phyloP scores from a whole-genome alignment of 2,329 filamentous ascomycete species.

The Fusarium fracticaudum region DNA sequence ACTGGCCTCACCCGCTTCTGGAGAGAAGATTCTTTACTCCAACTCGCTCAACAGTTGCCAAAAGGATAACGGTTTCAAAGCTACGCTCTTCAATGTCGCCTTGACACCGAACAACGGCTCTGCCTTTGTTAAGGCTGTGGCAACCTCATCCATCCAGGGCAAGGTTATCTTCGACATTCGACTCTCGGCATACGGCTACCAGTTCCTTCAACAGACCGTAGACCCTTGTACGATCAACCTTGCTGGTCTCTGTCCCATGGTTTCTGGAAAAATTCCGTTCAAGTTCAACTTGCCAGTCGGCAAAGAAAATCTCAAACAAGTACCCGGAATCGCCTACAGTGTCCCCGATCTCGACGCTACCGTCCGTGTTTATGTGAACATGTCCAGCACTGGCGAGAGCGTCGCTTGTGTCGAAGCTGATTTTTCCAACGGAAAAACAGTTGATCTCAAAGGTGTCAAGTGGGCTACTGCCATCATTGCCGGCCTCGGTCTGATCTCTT shows the following conservation, averaged over 20 bases:
- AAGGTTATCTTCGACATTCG: slow-evolving; percentile 81
- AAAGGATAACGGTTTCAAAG: slow-evolving; percentile 84
- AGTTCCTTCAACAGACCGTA: slow-evolving; percentile 72
- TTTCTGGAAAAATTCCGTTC: slow-evolving; percentile 81
- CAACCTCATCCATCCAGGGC: slow-evolving; percentile 83
- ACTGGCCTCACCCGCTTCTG: slow-evolving; percentile 60
- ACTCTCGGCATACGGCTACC: slow-evolving; percentile 85
- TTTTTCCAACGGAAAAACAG: slow-evolving; percentile 91
- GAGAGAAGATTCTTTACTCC: slow-evolving; percentile 77
- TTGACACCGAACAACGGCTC: slow-evolving; percentile 81
- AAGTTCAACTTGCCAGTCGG: slow-evolving; percentile 73
- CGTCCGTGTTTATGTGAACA: slow-evolving; percentile 83
- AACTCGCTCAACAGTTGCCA: slow-evolving; percentile 88
- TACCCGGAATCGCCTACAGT: slow-evolving; percentile 87
- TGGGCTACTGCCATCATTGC: slow-evolving; percentile 92
- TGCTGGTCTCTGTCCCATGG: slow-evolving; percentile 89
- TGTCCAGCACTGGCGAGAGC: slow-evolving; percentile 66
- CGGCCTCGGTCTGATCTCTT: slow-evolving; percentile 82
- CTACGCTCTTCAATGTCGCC: slow-evolving; percentile 86
- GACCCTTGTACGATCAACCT: slow-evolving; percentile 80
- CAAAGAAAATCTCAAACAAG: slow-evolving; percentile 64
- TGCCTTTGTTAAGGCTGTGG: slow-evolving; percentile 78
- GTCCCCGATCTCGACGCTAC: slow-evolving; percentile 92
- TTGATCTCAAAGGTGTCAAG: slow-evolving; percentile 86
- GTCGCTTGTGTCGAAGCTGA: slow-evolving; percentile 89